These are phyloP conservation scores for Caloboletus firmus DNA, from an alignment of 1,284 basidiomycete genomes.

Conservation along the genomic window DNA sequence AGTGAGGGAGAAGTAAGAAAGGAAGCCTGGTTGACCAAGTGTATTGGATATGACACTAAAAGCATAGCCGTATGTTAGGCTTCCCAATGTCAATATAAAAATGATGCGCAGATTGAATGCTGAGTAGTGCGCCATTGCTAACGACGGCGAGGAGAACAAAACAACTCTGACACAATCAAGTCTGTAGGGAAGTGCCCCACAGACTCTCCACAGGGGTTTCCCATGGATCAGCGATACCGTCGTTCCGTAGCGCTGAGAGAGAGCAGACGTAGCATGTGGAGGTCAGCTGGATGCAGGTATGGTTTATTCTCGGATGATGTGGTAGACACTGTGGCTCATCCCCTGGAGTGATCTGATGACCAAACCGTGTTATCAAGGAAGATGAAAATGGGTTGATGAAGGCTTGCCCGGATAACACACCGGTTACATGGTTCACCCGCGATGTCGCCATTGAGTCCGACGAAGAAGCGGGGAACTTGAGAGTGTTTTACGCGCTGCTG, in stretches of 20 bases:
- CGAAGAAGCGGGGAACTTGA: not conserved
- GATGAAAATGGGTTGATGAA: not conserved
- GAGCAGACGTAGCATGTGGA: not conserved
- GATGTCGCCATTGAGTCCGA: not conserved
- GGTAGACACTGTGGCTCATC: not conserved
- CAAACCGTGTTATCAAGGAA: not conserved
- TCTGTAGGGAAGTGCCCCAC: not conserved
- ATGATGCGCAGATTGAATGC: constrained; percentile 6
- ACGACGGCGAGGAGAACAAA: not conserved
- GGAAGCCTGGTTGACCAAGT: constrained; percentile 13
- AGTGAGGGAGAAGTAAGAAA: constrained; percentile 10
- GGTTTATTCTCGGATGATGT: not conserved
- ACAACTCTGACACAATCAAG: not conserved
- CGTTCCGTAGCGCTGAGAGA: not conserved
- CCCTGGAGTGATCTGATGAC: not conserved
- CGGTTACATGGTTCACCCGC: too few relatives aligned
- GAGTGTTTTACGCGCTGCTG: not conserved
- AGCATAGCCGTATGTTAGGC: constrained; percentile 16
- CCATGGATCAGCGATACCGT: not conserved
- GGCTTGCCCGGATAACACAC: not conserved
- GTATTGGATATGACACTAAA: constrained; percentile 15
- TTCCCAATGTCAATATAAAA: constrained; percentile 13
- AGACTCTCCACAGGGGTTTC: not conserved
- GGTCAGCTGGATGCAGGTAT: not conserved
- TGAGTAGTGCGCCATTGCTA: not conserved